Evolutionary conservation across 1,284 basidiomycete species (phyloP), one percentile per base, ranked within the genome.

Genomic region (Afroboletus lepidellus): DNA sequence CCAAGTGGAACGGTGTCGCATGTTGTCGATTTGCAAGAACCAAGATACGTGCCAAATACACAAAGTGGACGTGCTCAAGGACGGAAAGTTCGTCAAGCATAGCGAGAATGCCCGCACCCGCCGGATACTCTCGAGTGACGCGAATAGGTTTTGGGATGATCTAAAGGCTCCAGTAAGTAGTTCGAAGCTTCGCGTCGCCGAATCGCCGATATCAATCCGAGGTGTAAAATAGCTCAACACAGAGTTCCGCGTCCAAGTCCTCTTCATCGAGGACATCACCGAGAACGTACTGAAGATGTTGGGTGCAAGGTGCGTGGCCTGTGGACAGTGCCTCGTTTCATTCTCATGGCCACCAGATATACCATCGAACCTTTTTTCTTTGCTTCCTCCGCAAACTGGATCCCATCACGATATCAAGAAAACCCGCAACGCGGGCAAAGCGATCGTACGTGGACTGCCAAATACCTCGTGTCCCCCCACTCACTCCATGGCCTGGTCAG

Each of bases 331-430:
- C 23, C 9, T 39, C 24, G 41, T 8, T 2, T 11, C 2, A 3
- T 44, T 3, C 47, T 62, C 45, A 60, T 50, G 41, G 34, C 15
- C 18, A 32, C 23, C 36, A 67, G 65, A 11, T 69, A 67, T 30
- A 25, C 59, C 20, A 60, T 83, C 41, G 80, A 83, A 54, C 80
- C 81, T 0, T 81, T 81, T 63, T 83, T 77, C 60, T 83, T 81
- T 57, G 76, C 80, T 1, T 81, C 79, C 0, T 78, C 80, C 0
- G 63, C 78, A 20, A 78, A 79, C 37, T 78, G 77, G 74, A 83
- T 81, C 48, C 81, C 80, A 1, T 72, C 79, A 0, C 70, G 78
- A 38, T 81, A 78, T 54, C 79, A 79, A 55, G 77, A 79, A 48
- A 66, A 75, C 47, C 63, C 74, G 2, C 56, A 61, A 2, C 55